Evolutionary conservation across 1,139 yeast species (phyloP).

Genomic region (Debaryomyces subglobosus): DNA sequence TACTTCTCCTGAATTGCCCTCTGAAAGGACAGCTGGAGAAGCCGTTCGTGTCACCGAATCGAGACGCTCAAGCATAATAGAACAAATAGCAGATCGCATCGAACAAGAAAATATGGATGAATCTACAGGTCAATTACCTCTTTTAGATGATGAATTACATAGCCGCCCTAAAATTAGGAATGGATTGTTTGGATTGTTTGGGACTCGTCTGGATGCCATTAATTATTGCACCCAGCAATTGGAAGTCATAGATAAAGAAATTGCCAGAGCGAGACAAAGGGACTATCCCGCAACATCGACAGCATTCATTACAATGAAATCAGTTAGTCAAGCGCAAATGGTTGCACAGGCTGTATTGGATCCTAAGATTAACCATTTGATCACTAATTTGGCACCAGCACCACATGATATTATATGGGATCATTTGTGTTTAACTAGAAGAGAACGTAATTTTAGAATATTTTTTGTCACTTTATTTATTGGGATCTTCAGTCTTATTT

Average conservation of each 20-base stretch:
- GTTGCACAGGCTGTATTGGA: slow-evolving; percentile 87
- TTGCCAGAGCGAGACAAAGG: slow-evolving; percentile 55
- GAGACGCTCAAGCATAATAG: slow-evolving; percentile 15
- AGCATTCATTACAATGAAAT: slow-evolving; percentile 84
- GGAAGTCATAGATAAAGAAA: slow-evolving; percentile 59
- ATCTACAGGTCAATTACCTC: slow-evolving; percentile 24
- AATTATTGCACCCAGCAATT: slow-evolving; percentile 60
- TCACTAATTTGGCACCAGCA: slow-evolving; percentile 81
- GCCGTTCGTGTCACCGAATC: not conserved
- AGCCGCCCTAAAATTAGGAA: slow-evolving; percentile 55
- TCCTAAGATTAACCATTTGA: slow-evolving; percentile 72
- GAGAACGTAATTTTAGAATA: slow-evolving; percentile 58
- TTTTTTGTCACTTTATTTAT: slow-evolving; percentile 66
- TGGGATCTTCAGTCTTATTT: slow-evolving; percentile 62
- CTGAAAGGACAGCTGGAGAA: not conserved
- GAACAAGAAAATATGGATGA: slow-evolving; percentile 15
- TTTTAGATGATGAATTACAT: slow-evolving; percentile 32
- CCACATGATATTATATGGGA: slow-evolving; percentile 88
- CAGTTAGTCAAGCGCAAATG: slow-evolving; percentile 87
- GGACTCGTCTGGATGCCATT: slow-evolving; percentile 66
- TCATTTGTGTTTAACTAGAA: slow-evolving; percentile 62
- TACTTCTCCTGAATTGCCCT: not conserved
- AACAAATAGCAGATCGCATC: slow-evolving; percentile 19
- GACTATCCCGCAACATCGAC: slow-evolving; percentile 64
- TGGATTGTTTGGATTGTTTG: slow-evolving; percentile 57